Evolutionary conservation across 2,329 filamentous ascomycete genomes (phyloP).

Genomic region (Fusarium brevicatenulatum): DNA sequence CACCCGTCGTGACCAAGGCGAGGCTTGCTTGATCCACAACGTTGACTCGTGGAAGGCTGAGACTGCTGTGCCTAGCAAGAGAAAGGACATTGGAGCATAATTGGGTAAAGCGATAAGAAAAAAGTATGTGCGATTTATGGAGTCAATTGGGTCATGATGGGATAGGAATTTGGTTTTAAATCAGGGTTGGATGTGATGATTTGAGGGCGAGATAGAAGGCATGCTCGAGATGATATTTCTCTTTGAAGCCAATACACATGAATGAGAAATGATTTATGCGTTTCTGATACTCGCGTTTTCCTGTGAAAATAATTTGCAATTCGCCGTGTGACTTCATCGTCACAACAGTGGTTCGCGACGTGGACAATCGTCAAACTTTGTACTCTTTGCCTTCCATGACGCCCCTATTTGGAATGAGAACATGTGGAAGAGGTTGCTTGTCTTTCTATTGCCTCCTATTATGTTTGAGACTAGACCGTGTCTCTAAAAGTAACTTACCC

Average conservation of each 20-base stretch:
- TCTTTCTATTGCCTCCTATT: constrained; percentile 3
- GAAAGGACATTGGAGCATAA: constrained; percentile 41
- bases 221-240: constrained; percentile 9
- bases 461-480: not conserved
- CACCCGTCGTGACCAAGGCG: constrained; percentile 61
- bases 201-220: constrained; percentile 22
- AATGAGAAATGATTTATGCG: constrained; percentile 25
- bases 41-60: constrained; percentile 49
- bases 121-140: constrained; percentile 26
- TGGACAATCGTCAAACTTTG: not conserved
- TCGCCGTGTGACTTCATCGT: not conserved
- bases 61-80: constrained; percentile 36
- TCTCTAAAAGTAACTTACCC: not conserved
- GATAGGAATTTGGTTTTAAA: constrained; percentile 23
- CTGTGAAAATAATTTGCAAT: not conserved
- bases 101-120: constrained; percentile 11
- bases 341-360: not conserved
- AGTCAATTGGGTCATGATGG: constrained; percentile 31
- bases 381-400: not conserved
- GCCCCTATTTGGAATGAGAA: not conserved
- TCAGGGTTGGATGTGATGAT: constrained; percentile 15
- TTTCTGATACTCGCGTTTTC: not conserved
- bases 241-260: constrained; percentile 10
- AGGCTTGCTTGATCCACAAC: constrained; percentile 50
- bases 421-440: not conserved